Conservation (phyloP, 2,329 filamentous ascomycete genomes). For the Metarhizium sp. region DNA sequence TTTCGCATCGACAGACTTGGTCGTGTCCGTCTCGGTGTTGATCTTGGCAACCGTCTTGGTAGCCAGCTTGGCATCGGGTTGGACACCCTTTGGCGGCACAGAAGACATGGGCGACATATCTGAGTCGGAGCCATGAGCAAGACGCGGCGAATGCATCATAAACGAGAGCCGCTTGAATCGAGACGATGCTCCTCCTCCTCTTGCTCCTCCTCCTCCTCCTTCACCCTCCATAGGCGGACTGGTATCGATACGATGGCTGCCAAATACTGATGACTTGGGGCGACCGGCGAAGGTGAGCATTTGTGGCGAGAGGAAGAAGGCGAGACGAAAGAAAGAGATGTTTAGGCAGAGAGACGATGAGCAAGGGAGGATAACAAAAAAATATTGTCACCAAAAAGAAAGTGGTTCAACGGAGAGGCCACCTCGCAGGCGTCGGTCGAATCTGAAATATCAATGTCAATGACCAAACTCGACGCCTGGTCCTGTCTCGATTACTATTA, state of each 20-base stretch:
- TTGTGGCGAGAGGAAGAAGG: slow-evolving; percentile 3
- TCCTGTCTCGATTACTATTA: neutral
- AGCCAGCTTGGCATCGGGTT: neutral
- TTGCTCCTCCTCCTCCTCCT: neutral
- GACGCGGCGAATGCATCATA: slow-evolving; percentile 12
- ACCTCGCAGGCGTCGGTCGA: neutral
- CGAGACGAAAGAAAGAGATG: neutral
- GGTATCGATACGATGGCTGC: slow-evolving; percentile 4
- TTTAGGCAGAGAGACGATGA: neutral
- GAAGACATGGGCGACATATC: slow-evolving; percentile 34
- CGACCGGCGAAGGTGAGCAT: slow-evolving; percentile 8
- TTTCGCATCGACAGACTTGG: neutral
- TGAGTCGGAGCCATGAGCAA: slow-evolving; percentile 26
- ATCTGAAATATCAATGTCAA: neutral
- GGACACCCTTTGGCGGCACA: slow-evolving; percentile 5
- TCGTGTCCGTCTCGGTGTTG: neutral
- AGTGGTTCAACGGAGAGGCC: neutral
- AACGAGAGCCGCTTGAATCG: slow-evolving; percentile 6
- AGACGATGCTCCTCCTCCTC: neutral
- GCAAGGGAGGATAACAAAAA: neutral
- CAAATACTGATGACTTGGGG: slow-evolving; percentile 5
- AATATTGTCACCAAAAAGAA: neutral
- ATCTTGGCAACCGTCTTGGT: slow-evolving; percentile 7
- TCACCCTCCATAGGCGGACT: slow-evolving; percentile 1
- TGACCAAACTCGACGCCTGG: neutral